Evolutionary conservation across 805 yeast genomes (phyloP), one percentile per base, ranked within the genome.

Genomic region (Jamesozyma jinghongensis): DNA sequence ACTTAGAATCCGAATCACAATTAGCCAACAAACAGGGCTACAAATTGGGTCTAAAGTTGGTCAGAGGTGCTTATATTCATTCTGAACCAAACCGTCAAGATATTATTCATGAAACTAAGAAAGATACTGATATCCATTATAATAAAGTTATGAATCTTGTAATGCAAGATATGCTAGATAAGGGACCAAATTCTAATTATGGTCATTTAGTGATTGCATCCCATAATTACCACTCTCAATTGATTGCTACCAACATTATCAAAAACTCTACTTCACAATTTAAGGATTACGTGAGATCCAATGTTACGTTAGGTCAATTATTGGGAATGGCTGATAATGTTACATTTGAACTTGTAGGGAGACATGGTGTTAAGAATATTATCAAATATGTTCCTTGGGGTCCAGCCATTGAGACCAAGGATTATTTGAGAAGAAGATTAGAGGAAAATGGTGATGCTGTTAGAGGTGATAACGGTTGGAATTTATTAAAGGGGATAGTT

Each of bases 331-430:
- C 95, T 38, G 97, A 88, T 62, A 81, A 82, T 54, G 75, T 85
- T 45, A 85, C 96, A 19, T 72, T 73, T 59, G 85, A 83, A 50
- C 71, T 88, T 54, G 75, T 85, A 42, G 65, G 70, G 32, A 69
- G 77, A 36, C 75, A 82, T 49, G 70, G 75, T 34, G 83, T 75
- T 34, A 76, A 72, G 46, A 85, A 85, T 55, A 80, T 88, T 40
- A 80, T 90, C 65, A 90, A 90, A 66, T 88, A 90, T 59, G 96
- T 88, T 47, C 94, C 97, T 14, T 88, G 97, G 97, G 97, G 97
- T 8, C 97, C 97, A 27, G 94, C 95, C 41, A 65, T 77, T 51
- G 97, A 90, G 66, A 87, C 96, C 43, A 86, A 85, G 67, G 95
- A 85, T 52, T 88, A 88, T 59, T 66, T 88, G 46, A 68, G 80